Percentiles rank a stretch among this genome's conserved stretches.
Evolutionary conservation across 2,329 filamentous ascomycete species (phyloP).

Genomic region (Pseudovirgaria hyperparasitica): DNA sequence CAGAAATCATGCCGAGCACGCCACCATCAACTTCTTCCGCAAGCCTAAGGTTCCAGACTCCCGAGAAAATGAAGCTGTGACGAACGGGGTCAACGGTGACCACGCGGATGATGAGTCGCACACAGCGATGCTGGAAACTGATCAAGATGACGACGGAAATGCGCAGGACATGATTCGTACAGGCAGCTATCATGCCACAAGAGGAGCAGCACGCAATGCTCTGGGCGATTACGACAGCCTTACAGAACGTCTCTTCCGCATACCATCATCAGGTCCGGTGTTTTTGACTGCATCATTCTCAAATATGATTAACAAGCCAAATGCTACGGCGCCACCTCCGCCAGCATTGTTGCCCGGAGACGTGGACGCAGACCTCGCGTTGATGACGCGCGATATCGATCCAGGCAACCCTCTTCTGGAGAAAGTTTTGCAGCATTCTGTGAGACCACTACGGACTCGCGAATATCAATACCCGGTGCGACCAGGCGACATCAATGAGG

Average conservation of each 20-base stretch:
- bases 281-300: conserved; percentile 31
- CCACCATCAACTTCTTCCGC: conserved; percentile 45
- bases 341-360: conserved; percentile 29
- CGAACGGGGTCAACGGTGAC: conserved; percentile 18
- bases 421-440: conserved; percentile 21
- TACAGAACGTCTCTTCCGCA: conserved; percentile 27
- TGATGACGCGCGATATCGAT: conserved; percentile 29
- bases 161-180: conserved; percentile 49
- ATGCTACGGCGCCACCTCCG: conserved; percentile 35
- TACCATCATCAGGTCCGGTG: conserved; percentile 29
- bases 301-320: conserved; percentile 33
- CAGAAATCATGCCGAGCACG: conserved; percentile 47
- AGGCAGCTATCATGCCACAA: conserved; percentile 41
- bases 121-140: conserved; percentile 22
- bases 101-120: conserved; percentile 19
- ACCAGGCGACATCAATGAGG: too few relatives aligned
- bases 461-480: conserved; percentile 24
- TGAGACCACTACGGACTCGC: conserved; percentile 18
- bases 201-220: conserved; percentile 39
- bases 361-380: conserved; percentile 34
- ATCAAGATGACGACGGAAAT: conserved; percentile 24
- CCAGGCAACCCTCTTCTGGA: conserved; percentile 27
- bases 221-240: conserved; percentile 42
- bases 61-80: conserved; percentile 12
- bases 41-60: conserved; percentile 32